Percentiles rank a stretch among this genome's conserved stretches.
Evolutionary conservation across 148 eudicot species (phyloP).

Genomic region (Polygonum aviculare): DNA sequence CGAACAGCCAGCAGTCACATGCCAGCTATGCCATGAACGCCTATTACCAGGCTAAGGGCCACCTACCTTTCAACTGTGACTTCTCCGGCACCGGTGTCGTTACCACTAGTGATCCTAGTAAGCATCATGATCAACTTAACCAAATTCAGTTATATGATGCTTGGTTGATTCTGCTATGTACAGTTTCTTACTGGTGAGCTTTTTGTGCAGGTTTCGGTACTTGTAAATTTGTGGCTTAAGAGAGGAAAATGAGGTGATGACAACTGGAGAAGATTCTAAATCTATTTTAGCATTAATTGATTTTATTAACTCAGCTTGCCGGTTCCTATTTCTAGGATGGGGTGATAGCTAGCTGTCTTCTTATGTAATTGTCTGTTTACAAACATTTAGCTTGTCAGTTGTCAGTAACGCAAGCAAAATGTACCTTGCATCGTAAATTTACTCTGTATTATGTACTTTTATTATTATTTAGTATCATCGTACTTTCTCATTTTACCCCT

Average conservation of each 20-base stretch:
- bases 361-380: not conserved
- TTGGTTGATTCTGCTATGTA: not conserved
- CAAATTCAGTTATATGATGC: not conserved
- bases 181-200: not conserved
- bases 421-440: not conserved
- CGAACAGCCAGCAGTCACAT: conserved; percentile 27
- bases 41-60: conserved; percentile 29
- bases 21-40: conserved; percentile 43
- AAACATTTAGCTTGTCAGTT: not conserved
- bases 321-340: not conserved
- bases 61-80: conserved; percentile 29
- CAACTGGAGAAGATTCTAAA: not conserved
- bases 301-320: not conserved
- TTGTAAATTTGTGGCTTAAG: conserved; percentile 11
- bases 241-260: not conserved
- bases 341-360: not conserved
- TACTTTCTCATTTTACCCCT: not conserved
- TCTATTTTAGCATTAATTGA: not conserved
- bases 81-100: conserved; percentile 30
- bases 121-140: not conserved
- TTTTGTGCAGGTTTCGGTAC: conserved; percentile 8
- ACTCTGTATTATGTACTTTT: not conserved
- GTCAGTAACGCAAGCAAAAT: not conserved
- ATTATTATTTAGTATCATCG: not conserved
- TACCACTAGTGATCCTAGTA: conserved; percentile 35